phyloP scores from a whole-genome alignment of 345 rosid species.

The Lumnitzera racemosa region DNA sequence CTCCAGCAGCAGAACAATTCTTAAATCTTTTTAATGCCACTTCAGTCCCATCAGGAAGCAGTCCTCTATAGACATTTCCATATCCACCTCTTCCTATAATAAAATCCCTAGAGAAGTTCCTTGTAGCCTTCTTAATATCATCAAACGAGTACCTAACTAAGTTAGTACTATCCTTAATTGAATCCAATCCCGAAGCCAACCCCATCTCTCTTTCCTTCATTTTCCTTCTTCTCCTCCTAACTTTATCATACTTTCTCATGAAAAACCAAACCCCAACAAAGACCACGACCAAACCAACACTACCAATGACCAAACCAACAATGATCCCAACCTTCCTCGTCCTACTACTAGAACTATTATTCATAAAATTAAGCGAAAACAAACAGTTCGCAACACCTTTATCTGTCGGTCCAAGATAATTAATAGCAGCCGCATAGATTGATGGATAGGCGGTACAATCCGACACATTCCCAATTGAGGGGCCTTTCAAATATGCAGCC shows the following conservation, averaged over 20 bases:
- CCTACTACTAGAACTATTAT: slow-evolving; percentile 18
- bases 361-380: slow-evolving; percentile 36
- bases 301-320: slow-evolving; percentile 17
- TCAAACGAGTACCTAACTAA: slow-evolving; percentile 56
- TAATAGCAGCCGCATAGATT: slow-evolving; percentile 70
- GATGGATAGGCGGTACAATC: slow-evolving; percentile 51
- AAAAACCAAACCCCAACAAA: slow-evolving; percentile 37
- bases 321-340: no score
- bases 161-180: slow-evolving; percentile 61
- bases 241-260: slow-evolving; percentile 21
- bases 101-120: slow-evolving; percentile 59
- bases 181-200: slow-evolving; percentile 36
- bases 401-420: slow-evolving; percentile 59
- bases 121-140: slow-evolving; percentile 70
- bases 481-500: slow-evolving; percentile 32
- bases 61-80: slow-evolving; percentile 80
- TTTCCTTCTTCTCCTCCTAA: slow-evolving; percentile 21
- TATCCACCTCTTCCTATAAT: slow-evolving; percentile 83
- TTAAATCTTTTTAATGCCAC: slow-evolving; percentile 94
- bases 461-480: slow-evolving; percentile 53
- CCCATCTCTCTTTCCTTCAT: slow-evolving; percentile 26
- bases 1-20: slow-evolving; percentile 80
- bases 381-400: slow-evolving; percentile 54
- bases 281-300: slow-evolving; percentile 24
- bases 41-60: slow-evolving; percentile 53